phyloP scores from a whole-genome alignment of 768 basidiomycete genomes.

The Russula compacta region DNA sequence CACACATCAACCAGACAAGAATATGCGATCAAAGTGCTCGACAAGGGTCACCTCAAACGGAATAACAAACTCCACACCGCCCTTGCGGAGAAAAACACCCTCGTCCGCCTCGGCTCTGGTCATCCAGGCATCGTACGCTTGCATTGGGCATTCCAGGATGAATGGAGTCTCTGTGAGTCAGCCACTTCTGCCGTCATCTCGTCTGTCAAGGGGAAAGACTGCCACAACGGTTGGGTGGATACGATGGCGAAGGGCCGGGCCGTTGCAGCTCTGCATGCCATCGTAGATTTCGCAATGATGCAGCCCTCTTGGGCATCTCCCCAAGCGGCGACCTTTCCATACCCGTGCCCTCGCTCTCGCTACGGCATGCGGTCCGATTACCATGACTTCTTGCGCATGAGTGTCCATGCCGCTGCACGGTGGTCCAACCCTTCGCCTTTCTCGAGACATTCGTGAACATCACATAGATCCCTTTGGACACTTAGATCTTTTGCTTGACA shows the following conservation, averaged over 20 bases:
- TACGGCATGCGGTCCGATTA: conserved; percentile 2
- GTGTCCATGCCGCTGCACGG: background rate
- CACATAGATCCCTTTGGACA: background rate
- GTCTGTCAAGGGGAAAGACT: background rate
- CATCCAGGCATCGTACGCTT: conserved; percentile 79
- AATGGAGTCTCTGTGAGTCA: conserved; percentile 70
- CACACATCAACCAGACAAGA: conserved; percentile 47
- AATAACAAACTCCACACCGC: conserved; percentile 73
- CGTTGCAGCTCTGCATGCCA: background rate
- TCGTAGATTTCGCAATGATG: background rate
- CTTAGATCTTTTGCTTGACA: background rate
- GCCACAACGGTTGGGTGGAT: background rate
- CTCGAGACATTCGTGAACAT: background rate
- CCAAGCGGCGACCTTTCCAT: background rate
- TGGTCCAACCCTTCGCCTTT: conserved; percentile 4
- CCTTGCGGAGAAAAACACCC: conserved; percentile 70
- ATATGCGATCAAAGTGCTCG: conserved; percentile 74
- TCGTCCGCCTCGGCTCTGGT: conserved; percentile 51
- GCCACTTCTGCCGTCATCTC: background rate
- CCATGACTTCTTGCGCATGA: background rate
- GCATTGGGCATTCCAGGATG: conserved; percentile 80
- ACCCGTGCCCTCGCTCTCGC: background rate
- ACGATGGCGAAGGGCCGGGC: background rate
- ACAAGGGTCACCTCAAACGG: conserved; percentile 73
- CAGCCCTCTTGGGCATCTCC: background rate